Evolutionary conservation across 1,284 basidiomycete genomes (phyloP).

Genomic region (Ganoderma boninense): DNA sequence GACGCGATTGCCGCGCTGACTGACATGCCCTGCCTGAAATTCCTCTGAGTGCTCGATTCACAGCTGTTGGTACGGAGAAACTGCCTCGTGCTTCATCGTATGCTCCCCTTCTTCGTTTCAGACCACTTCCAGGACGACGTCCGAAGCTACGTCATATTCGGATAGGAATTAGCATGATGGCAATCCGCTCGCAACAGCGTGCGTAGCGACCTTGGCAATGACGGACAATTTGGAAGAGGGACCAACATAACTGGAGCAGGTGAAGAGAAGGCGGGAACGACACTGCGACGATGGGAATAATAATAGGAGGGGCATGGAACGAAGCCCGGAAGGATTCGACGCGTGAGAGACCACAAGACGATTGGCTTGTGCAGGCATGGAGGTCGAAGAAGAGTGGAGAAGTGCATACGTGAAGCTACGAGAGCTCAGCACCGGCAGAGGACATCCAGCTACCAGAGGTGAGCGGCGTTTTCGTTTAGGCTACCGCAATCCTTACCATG

Average conservation of each 20-base stretch:
- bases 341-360: background rate
- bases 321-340: background rate
- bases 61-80: background rate
- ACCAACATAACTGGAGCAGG: background rate
- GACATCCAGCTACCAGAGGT: background rate
- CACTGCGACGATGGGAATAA: background rate
- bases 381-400: background rate
- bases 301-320: background rate
- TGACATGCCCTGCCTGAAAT: background rate
- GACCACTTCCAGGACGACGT: background rate
- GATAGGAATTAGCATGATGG: background rate
- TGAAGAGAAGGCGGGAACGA: background rate
- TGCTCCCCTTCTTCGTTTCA: background rate
- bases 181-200: background rate
- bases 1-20: background rate
- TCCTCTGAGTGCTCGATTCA: background rate
- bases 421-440: background rate
- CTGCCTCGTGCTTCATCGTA: background rate
- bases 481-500: slow-evolving; percentile 2
- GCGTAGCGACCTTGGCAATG: background rate
- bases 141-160: background rate
- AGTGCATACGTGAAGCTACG: background rate
- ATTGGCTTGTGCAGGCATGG: background rate
- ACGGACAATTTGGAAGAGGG: background rate
- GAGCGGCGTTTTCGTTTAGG: background rate